phyloP scores from a whole-genome alignment of 805 yeast species.

The Lachancea cidri region DNA sequence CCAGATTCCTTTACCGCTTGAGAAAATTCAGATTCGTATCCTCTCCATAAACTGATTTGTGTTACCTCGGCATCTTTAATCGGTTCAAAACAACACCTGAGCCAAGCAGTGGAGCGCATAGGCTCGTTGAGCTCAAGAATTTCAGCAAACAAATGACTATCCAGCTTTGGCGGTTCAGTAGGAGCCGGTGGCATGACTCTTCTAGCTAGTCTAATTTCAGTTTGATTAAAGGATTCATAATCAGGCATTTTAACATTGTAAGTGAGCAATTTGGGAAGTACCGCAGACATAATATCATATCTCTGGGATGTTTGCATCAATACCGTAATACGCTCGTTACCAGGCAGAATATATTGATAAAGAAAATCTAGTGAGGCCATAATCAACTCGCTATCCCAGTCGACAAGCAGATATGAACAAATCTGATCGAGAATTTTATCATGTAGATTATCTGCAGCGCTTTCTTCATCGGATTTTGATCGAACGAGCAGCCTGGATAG shows the following conservation, averaged over 20 bases:
- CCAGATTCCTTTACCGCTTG: constrained; percentile 47
- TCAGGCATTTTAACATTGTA: constrained; percentile 40
- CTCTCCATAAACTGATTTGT: constrained; percentile 92
- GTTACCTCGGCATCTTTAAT: constrained; percentile 78
- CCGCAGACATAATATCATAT: constrained; percentile 48
- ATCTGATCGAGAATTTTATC: constrained; percentile 46
- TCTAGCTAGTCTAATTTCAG: constrained; percentile 39
- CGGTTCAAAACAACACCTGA: constrained; percentile 85
- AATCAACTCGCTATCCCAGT: constrained; percentile 58
- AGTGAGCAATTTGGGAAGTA: constrained; percentile 57
- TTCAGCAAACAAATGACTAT: constrained; percentile 50
- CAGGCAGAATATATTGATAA: constrained; percentile 71
- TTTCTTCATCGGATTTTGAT: constrained; percentile 42
- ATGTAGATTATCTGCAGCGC: constrained; percentile 46
- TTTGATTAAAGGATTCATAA: constrained; percentile 25
- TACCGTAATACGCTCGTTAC: constrained; percentile 49
- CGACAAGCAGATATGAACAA: constrained; percentile 52
- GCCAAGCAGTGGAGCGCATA: constrained; percentile 87
- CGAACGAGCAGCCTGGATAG: constrained; percentile 74
- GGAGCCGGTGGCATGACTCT: constrained; percentile 66
- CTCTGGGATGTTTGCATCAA: constrained; percentile 45
- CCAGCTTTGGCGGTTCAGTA: constrained; percentile 54
- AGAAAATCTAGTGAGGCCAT: constrained; percentile 75
- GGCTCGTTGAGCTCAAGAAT: constrained; percentile 75
- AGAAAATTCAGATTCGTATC: constrained; percentile 84